Conservation (phyloP, 2,329 filamentous ascomycete genomes). For the Cryphonectria carpinicola region DNA sequence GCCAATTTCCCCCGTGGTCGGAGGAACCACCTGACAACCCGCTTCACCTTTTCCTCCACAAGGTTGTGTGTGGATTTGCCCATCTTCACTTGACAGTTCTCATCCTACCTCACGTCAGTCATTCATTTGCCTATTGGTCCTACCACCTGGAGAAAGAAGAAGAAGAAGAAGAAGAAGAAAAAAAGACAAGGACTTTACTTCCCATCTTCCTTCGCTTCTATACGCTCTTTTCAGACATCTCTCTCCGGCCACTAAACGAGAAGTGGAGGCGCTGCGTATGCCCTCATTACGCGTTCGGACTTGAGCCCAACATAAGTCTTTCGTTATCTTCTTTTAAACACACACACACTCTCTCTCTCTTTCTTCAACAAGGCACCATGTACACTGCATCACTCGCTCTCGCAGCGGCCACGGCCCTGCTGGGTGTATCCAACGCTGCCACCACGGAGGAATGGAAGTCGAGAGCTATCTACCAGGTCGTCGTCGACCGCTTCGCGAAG, state of each 20-base stretch:
- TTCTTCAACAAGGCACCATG: constrained; percentile 19
- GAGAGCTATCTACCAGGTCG: constrained; percentile 61
- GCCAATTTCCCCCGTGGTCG: constrained; percentile 9
- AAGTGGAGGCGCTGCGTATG: constrained; percentile 3
- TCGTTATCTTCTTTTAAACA: not conserved
- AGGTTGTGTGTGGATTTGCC: constrained; percentile 12
- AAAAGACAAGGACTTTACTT: constrained; percentile 11
- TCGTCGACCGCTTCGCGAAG: constrained; percentile 60
- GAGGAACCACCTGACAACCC: constrained; percentile 16
- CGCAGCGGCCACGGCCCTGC: constrained; percentile 33
- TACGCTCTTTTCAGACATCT: constrained; percentile 24
- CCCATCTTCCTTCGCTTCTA: constrained; percentile 13
- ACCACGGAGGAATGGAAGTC: constrained; percentile 49
- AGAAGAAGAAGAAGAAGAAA: not conserved
- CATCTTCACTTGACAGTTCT: constrained; percentile 7
- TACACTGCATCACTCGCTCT: constrained; percentile 28
- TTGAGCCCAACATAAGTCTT: constrained; percentile 4
- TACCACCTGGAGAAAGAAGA: constrained; percentile 11
- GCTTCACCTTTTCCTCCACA: constrained; percentile 16
- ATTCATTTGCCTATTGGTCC: constrained; percentile 19
- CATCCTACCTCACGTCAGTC: constrained; percentile 13
- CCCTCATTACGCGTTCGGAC: constrained; percentile 18
- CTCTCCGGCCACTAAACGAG: not conserved
- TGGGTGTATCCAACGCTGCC: constrained; percentile 50
- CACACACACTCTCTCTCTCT: not conserved